Percentiles rank a stretch among this genome's conserved stretches.
phyloP scores from a whole-genome alignment of 345 rosid species.

The Mangifera indica region DNA sequence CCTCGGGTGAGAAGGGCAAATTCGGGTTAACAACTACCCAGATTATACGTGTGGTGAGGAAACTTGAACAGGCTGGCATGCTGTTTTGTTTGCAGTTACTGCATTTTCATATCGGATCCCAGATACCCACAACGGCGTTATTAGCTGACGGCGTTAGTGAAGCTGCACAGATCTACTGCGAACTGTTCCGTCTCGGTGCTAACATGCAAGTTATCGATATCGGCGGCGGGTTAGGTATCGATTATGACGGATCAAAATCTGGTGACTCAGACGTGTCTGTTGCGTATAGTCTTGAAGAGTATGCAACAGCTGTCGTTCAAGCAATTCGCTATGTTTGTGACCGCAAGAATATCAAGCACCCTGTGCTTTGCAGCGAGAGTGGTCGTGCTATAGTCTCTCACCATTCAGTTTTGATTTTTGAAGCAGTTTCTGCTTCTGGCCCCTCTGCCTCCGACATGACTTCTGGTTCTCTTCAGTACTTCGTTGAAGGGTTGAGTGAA shows the following conservation, averaged over 20 bases:
- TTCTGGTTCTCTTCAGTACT: conserved; percentile 45
- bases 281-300: conserved; percentile 78
- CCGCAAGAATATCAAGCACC: conserved; percentile 69
- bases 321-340: conserved; percentile 65
- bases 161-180: conserved; percentile 91
- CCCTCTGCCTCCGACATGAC: conserved; percentile 28
- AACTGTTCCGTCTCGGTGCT: conserved; percentile 86
- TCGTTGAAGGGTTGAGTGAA: conserved; percentile 54
- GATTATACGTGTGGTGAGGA: conserved; percentile 69
- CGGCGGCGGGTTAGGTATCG: conserved; percentile 91
- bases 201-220: conserved; percentile 72
- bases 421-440: conserved; percentile 55
- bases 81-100: conserved; percentile 77
- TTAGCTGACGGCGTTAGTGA: conserved; percentile 73
- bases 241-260: conserved; percentile 92
- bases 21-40: conserved; percentile 79
- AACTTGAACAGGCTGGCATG: conserved; percentile 63
- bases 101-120: conserved; percentile 95
- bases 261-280: conserved; percentile 82
- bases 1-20: conserved; percentile 98
- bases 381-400: conserved; percentile 94
- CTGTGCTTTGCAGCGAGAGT: conserved; percentile 80
- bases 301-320: conserved; percentile 75
- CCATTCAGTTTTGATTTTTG: conserved; percentile 79
- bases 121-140: conserved; percentile 72